Evolutionary conservation across 2,329 filamentous ascomycete genomes (phyloP).

Genomic region (Cylindrodendrum hubeiense): DNA sequence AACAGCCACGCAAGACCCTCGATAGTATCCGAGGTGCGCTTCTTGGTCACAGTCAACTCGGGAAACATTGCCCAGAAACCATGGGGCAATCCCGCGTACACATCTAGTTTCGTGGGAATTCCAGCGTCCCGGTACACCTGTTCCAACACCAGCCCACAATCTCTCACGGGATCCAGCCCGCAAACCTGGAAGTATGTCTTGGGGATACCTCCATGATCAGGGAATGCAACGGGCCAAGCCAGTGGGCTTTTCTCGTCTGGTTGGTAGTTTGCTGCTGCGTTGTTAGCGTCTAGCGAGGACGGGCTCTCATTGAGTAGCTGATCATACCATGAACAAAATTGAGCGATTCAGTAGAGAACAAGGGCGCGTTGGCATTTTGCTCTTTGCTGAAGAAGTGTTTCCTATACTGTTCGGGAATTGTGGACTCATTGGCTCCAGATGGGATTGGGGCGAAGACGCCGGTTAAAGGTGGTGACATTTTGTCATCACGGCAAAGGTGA

Average conservation of each 20-base stretch:
- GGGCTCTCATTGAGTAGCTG: background rate
- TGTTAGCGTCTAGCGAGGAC: background rate
- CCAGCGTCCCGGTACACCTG: slow-evolving; percentile 45
- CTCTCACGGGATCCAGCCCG: slow-evolving; percentile 46
- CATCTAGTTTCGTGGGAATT: slow-evolving; percentile 42
- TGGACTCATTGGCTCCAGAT: slow-evolving; percentile 41
- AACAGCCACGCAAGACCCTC: slow-evolving; percentile 42
- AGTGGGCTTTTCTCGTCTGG: slow-evolving; percentile 40
- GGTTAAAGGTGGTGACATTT: slow-evolving; percentile 40
- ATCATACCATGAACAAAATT: slow-evolving; percentile 41
- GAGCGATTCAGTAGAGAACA: slow-evolving; percentile 36
- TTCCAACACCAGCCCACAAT: slow-evolving; percentile 39
- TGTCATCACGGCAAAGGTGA: slow-evolving; percentile 30
- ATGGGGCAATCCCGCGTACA: slow-evolving; percentile 48
- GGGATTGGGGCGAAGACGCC: slow-evolving; percentile 43
- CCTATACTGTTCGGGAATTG: slow-evolving; percentile 38
- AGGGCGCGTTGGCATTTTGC: slow-evolving; percentile 41
- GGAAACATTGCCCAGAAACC: slow-evolving; percentile 44
- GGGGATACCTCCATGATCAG: slow-evolving; percentile 33
- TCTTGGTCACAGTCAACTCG: slow-evolving; percentile 34
- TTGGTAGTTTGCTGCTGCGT: slow-evolving; percentile 41
- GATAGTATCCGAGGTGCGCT: slow-evolving; percentile 36
- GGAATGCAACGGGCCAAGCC: slow-evolving; percentile 38
- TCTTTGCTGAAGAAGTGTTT: slow-evolving; percentile 44
- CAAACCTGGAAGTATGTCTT: slow-evolving; percentile 50